Conservation (phyloP, 163 green algal genomes). For the Prototheca cutis region DNA sequence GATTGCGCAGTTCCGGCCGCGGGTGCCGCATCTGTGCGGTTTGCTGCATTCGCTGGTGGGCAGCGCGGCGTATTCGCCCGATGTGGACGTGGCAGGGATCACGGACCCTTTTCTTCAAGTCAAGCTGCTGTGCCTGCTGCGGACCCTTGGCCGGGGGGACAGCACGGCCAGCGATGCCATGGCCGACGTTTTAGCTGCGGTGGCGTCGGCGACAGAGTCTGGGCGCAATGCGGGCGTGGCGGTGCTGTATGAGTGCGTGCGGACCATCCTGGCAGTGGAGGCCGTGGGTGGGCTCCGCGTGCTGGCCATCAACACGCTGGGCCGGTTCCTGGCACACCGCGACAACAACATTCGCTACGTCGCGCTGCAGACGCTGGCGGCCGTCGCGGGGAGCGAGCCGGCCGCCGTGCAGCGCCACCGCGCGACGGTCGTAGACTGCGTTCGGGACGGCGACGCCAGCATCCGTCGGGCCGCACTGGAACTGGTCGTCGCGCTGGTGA, state of each 20-base stretch:
- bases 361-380: constrained; percentile 85
- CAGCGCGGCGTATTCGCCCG: constrained; percentile 36
- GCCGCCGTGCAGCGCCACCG: constrained; percentile 90
- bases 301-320: constrained; percentile 96
- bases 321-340: constrained; percentile 79
- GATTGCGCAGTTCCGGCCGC: constrained; percentile 33
- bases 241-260: constrained; percentile 92
- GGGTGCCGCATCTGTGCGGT: constrained; percentile 60
- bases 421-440: constrained; percentile 90
- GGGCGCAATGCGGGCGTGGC: constrained; percentile 83
- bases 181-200: constrained; percentile 89
- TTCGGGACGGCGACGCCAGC: constrained; percentile 91
- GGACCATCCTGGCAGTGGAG: constrained; percentile 80
- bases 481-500: constrained; percentile 93
- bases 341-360: constrained; percentile 99
- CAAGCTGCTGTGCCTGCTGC: constrained; percentile 75
- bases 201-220: constrained; percentile 82
- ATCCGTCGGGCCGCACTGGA: constrained; percentile 82
- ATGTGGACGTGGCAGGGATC: constrained; percentile 89
- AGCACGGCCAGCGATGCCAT: constrained; percentile 83
- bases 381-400: constrained; percentile 70
- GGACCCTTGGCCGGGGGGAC: constrained; percentile 55
- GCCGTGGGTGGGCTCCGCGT: constrained; percentile 82
- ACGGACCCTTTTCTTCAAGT: constrained; percentile 96
- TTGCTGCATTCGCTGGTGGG: constrained; percentile 49